These are phyloP conservation scores for Pseudomonodictys pantanalensis DNA, from an alignment of 495 filamentous ascomycete genomes.

Conservation along the genomic window DNA sequence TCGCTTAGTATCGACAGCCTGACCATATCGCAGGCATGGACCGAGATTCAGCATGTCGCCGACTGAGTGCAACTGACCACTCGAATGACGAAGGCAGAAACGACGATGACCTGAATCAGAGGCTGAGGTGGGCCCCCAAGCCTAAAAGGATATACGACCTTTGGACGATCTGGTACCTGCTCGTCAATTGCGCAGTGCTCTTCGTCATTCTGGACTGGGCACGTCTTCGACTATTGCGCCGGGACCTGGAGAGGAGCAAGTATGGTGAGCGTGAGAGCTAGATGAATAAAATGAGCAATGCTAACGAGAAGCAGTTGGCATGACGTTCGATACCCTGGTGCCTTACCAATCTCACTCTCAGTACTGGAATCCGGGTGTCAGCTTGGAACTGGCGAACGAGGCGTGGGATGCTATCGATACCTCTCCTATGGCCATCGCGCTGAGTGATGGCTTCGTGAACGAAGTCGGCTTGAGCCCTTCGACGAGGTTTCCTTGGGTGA, in stretches of 20 bases:
- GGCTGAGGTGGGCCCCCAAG: too few relatives aligned
- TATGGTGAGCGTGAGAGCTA: slow-evolving; percentile 11
- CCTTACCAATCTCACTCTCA: slow-evolving; percentile 5
- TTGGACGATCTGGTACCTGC: too few relatives aligned
- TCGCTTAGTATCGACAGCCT: too few relatives aligned
- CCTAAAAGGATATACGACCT: too few relatives aligned
- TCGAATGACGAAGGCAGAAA: too few relatives aligned
- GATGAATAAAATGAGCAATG: not conserved
- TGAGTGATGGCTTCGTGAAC: slow-evolving; percentile 11
- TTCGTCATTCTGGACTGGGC: too few relatives aligned
- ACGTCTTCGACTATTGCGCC: not conserved
- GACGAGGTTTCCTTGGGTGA: slow-evolving; percentile 21
- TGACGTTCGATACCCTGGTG: slow-evolving; percentile 19
- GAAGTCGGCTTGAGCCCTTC: slow-evolving; percentile 11
- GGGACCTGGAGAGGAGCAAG: slow-evolving; percentile 8
- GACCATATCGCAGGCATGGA: too few relatives aligned
- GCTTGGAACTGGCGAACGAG: slow-evolving; percentile 1
- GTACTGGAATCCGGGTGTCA: slow-evolving; percentile 24
- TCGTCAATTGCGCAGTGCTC: too few relatives aligned
- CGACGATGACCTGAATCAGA: too few relatives aligned
- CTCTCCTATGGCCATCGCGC: slow-evolving; percentile 18
- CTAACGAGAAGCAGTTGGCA: slow-evolving; percentile 1
- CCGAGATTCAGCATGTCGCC: too few relatives aligned
- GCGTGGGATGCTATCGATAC: slow-evolving; percentile 28
- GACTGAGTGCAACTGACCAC: too few relatives aligned